Conservation (phyloP, 805 yeast genomes). For the Metschnikowia cerradonensis region DNA sequence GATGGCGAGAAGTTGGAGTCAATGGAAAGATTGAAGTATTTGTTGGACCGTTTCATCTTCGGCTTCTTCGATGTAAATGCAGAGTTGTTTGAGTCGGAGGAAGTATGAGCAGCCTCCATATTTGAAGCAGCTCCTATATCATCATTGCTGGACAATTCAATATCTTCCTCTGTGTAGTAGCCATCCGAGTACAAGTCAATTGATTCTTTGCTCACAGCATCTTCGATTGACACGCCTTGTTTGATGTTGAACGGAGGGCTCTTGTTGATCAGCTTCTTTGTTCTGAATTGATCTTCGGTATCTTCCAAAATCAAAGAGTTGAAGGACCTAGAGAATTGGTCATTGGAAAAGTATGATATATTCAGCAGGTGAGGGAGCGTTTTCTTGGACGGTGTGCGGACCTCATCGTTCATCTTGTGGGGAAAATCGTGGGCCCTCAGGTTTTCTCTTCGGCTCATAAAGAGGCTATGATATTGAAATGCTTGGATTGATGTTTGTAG, state of each 20-base stretch:
- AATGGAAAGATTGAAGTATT: slow-evolving; percentile 38
- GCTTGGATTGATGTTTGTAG: neutral
- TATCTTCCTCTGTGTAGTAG: slow-evolving; percentile 13
- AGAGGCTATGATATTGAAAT: neutral
- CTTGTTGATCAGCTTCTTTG: slow-evolving; percentile 29
- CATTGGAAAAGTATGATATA: slow-evolving; percentile 36
- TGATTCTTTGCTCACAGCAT: slow-evolving; percentile 19
- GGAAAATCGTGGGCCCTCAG: neutral
- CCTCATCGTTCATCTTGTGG: neutral
- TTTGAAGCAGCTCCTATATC: neutral
- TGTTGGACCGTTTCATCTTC: slow-evolving; percentile 37
- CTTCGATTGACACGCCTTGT: slow-evolving; percentile 22
- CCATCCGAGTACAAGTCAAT: slow-evolving; percentile 18
- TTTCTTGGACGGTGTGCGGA: slow-evolving; percentile 5
- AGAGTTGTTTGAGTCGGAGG: neutral
- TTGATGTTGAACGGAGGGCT: slow-evolving; percentile 42
- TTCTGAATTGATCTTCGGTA: slow-evolving; percentile 20
- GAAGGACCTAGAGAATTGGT: slow-evolving; percentile 40
- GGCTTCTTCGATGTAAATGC: slow-evolving; percentile 9
- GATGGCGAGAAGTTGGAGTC: slow-evolving; percentile 24
- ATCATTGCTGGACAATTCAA: slow-evolving; percentile 11
- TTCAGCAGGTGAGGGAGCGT: slow-evolving; percentile 10
- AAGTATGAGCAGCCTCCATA: neutral
- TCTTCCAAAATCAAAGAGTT: slow-evolving; percentile 41
- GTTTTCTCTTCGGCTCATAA: slow-evolving; percentile 1